These are phyloP conservation scores for Suhomyces emberorum DNA, from an alignment of 805 yeast species.

Conservation along the genomic window DNA sequence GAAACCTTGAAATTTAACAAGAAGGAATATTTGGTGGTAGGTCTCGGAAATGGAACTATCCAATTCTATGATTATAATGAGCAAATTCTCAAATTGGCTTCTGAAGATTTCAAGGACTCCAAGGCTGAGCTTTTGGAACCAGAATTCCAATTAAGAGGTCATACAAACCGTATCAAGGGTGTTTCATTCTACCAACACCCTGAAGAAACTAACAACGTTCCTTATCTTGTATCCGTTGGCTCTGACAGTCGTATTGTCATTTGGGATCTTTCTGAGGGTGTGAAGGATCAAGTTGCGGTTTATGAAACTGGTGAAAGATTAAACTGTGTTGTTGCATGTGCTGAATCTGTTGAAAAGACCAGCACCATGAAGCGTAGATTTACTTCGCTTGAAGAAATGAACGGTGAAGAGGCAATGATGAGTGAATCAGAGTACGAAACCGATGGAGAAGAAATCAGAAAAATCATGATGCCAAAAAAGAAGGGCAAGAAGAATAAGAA, in stretches of 20 bases:
- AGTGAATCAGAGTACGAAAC: conserved; percentile 75
- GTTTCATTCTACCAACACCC: conserved; percentile 50
- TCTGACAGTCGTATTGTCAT: conserved; percentile 93
- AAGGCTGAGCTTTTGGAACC: conserved; percentile 36
- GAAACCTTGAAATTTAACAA: conserved; percentile 47
- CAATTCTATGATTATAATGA: conserved; percentile 48
- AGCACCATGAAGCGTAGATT: conserved; percentile 63
- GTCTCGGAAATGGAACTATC: conserved; percentile 70
- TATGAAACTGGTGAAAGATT: conserved; percentile 89
- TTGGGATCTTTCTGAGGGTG: conserved; percentile 61
- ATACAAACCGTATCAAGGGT: conserved; percentile 81
- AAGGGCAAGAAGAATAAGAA: conserved; percentile 38
- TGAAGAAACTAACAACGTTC: conserved; percentile 26
- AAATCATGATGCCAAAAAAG: conserved; percentile 50
- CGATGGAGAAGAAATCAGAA: conserved; percentile 64
- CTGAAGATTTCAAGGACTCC: conserved; percentile 23
- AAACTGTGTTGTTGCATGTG: conserved; percentile 75
- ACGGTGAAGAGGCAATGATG: conserved; percentile 23
- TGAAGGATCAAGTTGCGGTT: conserved; percentile 80
- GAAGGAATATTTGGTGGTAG: conserved; percentile 58
- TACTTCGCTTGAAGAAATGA: conserved; percentile 26
- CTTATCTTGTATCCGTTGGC: conserved; percentile 73
- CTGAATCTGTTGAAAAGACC: conserved; percentile 73
- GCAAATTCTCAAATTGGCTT: conserved; percentile 11
- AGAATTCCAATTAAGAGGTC: conserved; percentile 67